Base-by-base conservation (phyloP, 2,329 filamentous ascomycete genomes). In the Ascochyta rabiei region DNA sequence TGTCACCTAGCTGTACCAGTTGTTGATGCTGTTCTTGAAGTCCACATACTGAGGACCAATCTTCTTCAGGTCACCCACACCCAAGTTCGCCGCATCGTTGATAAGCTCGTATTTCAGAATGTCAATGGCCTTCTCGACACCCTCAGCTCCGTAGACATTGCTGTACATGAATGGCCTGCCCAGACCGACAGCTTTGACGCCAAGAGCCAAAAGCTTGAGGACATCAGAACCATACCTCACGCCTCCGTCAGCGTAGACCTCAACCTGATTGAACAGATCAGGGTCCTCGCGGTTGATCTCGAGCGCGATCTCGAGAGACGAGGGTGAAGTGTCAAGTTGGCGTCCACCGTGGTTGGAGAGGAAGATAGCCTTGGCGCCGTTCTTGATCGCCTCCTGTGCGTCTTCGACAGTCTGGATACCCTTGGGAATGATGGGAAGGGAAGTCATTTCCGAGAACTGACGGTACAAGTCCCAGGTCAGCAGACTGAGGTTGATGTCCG, bases 301-400 rank as follows among this genome's bases (percentile, higher is more conserved):
- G 8, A 90, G 84, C 4, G 89, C 89, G 45, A 93, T 85, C 66
- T 95, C 90, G 10, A 89, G 86, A 1, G 88, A 85, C 0, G 84
- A 88, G 0, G 88, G 87, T 2, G 82, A 79, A n/a, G 80, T 42
- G 72, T 77, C 75, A 46, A 76, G 66, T 42, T 74, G 71, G 41
- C 76, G 69, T 10, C 75, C 76, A 18, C 76, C 76, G 60, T 77
- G 75, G 64, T 78, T 78, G 42, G 73, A 76, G 39, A 78, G 64
- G 61, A 73, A 76, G 47, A 77, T 73, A 3, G 75, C 75, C 24
- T 69, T 69, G 8, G 67, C 72, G 12, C 75, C 75, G 6, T 72
- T 54, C 39, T 75, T 66, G 31, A 75, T 65, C 1, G 70, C 72
- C 9, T 72, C 63, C 40, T 70, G 70, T 3, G 73, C 75, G 41